Conservation (phyloP, 176 grass and related monocot species). For the Lolium multiflorum region DNA sequence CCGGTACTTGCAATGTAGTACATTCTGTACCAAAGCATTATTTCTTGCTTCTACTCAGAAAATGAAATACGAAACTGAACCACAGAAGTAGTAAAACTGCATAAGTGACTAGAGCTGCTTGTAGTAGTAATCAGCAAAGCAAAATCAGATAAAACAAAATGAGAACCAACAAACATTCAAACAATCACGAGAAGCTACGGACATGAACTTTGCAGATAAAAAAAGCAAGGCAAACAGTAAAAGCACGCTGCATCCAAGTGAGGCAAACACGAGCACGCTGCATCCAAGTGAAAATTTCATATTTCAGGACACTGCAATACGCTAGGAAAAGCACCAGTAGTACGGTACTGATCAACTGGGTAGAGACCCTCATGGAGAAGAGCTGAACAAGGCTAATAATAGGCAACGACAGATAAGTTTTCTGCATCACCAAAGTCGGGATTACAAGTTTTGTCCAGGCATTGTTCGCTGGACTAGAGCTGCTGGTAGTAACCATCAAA, state of each 20-base stretch:
- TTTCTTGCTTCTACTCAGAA: too few species aligned
- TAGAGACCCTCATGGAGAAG: constrained; percentile 16
- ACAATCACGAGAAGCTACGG: too few species aligned
- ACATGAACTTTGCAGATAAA: too few species aligned
- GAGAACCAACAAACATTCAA: background rate
- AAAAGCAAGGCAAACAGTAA: too few species aligned
- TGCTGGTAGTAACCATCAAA: constrained; percentile 26
- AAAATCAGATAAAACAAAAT: background rate
- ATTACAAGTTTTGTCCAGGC: constrained; percentile 39
- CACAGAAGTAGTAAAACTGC: too few species aligned
- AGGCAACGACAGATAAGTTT: constrained; percentile 5
- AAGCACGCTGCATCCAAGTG: constrained; percentile 2
- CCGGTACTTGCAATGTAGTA: too few species aligned
- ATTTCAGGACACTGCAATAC: background rate
- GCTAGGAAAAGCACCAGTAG: constrained; percentile 4
- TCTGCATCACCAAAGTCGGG: constrained; percentile 26
- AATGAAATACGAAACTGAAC: too few species aligned
- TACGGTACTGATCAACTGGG: constrained; percentile 20
- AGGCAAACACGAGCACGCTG: background rate
- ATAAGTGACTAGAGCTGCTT: too few species aligned
- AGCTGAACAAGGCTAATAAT: background rate
- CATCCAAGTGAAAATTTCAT: constrained; percentile 3
- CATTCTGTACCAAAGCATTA: too few species aligned
- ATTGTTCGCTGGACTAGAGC: constrained; percentile 45
- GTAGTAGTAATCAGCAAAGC: too few species aligned